A percentile compares a stretch with the other conserved stretches of the same genome.
Conservation (phyloP, 805 yeast species). For the Nakazawaea ishiwadae region DNA sequence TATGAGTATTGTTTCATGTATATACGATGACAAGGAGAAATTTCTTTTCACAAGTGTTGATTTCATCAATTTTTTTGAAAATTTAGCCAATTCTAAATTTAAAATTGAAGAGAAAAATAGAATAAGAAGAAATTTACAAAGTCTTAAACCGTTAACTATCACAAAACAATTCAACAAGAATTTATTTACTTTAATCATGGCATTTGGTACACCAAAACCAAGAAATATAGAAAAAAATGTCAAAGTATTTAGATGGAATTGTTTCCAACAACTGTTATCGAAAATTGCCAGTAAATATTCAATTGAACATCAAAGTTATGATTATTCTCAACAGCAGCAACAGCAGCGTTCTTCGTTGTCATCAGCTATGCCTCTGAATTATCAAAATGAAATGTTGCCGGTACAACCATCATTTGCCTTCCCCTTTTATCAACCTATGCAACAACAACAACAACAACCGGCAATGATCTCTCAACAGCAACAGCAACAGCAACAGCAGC, state of each 20-base stretch:
- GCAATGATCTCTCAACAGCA: too few relatives aligned
- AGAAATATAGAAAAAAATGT: slow-evolving; percentile 68
- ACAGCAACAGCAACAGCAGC: too few relatives aligned
- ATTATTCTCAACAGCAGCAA: not conserved
- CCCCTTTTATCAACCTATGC: too few relatives aligned
- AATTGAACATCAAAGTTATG: slow-evolving; percentile 11
- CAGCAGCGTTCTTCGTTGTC: too few relatives aligned
- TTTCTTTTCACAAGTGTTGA: slow-evolving; percentile 64
- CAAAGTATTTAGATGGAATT: slow-evolving; percentile 59
- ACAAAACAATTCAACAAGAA: slow-evolving; percentile 37
- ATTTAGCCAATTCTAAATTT: slow-evolving; percentile 48
- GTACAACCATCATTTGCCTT: too few relatives aligned
- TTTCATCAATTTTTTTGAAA: slow-evolving; percentile 51
- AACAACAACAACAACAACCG: too few relatives aligned
- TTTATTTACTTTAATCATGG: slow-evolving; percentile 50
- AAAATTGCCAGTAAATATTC: slow-evolving; percentile 58
- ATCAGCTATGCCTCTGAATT: not conserved
- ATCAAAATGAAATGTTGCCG: not conserved
- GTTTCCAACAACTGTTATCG: slow-evolving; percentile 45
- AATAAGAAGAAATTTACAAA: slow-evolving; percentile 62
- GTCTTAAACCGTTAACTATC: slow-evolving; percentile 56
- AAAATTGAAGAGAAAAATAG: slow-evolving; percentile 67
- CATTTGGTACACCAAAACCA: slow-evolving; percentile 59
- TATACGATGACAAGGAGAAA: slow-evolving; percentile 46
- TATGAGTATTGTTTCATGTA: slow-evolving; percentile 51